Conservation (phyloP, 2,329 filamentous ascomycete species). For the Akanthomyces dipterigenus region DNA sequence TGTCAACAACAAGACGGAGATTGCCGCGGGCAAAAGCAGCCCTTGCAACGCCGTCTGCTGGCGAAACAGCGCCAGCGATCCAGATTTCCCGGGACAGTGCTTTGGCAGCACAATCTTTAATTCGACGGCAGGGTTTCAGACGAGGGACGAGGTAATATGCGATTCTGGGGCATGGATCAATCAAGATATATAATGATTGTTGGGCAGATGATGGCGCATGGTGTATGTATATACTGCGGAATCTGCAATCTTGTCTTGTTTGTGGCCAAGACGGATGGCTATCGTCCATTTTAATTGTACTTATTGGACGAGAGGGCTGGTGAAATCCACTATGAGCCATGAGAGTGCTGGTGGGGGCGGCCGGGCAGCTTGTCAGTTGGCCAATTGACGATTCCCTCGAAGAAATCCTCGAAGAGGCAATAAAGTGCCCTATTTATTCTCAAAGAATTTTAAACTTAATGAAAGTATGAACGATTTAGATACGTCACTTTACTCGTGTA, state of each 20-base stretch:
- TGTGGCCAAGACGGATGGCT: neutral
- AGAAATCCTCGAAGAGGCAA: too few relatives aligned
- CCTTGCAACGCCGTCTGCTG: conserved; percentile 14
- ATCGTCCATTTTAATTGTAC: neutral
- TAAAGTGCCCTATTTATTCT: too few relatives aligned
- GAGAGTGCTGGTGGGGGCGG: too few relatives aligned
- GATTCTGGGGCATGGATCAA: conserved; percentile 14
- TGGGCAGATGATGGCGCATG: neutral
- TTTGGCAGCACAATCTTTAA: conserved; percentile 11
- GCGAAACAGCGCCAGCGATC: conserved; percentile 8
- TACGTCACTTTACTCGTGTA: too few relatives aligned
- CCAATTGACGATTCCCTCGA: too few relatives aligned
- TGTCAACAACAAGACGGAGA: conserved; percentile 10
- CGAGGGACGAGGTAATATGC: conserved; percentile 1
- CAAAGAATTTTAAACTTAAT: too few relatives aligned
- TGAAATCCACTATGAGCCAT: too few relatives aligned
- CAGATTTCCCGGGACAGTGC: conserved; percentile 12
- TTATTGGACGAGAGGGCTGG: too few relatives aligned
- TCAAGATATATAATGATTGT: neutral
- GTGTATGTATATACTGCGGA: neutral
- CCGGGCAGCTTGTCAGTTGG: too few relatives aligned
- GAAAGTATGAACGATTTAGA: too few relatives aligned
- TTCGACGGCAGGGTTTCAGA: conserved; percentile 3
- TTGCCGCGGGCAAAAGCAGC: neutral
- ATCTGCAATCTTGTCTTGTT: too few relatives aligned